phyloP scores from a whole-genome alignment of 805 yeast genomes.

The Clavispora fructus region DNA sequence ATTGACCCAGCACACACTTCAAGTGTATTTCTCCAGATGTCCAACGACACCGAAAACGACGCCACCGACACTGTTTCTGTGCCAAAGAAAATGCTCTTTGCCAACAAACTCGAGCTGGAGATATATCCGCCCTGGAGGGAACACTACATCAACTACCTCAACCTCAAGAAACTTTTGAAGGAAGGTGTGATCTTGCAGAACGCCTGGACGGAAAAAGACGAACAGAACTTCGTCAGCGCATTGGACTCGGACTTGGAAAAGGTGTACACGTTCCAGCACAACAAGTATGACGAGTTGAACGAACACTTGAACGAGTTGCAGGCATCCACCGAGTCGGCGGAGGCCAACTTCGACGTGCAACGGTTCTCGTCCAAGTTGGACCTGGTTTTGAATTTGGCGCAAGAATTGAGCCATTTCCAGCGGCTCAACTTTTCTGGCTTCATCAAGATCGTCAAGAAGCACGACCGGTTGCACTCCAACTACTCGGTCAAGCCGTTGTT shows the following conservation, averaged over 20 bases:
- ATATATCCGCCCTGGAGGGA: constrained; percentile 85
- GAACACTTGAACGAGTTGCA: constrained; percentile 63
- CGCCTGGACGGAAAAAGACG: constrained; percentile 68
- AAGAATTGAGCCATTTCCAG: constrained; percentile 84
- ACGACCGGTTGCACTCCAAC: constrained; percentile 81
- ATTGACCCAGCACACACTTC: neutral
- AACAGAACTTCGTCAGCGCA: constrained; percentile 58
- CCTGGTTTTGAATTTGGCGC: constrained; percentile 65
- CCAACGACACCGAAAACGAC: constrained; percentile 2
- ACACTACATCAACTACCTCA: constrained; percentile 62
- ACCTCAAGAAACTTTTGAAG: constrained; percentile 60
- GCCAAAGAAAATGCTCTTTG: constrained; percentile 64
- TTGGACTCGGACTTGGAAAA: constrained; percentile 70
- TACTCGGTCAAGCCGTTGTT: constrained; percentile 88
- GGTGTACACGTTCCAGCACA: constrained; percentile 66
- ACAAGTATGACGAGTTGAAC: constrained; percentile 65
- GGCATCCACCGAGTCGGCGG: constrained; percentile 39
- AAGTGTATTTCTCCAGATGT: neutral
- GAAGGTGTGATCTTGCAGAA: constrained; percentile 51
- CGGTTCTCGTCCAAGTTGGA: constrained; percentile 68
- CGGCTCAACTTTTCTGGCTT: constrained; percentile 93
- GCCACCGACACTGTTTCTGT: neutral
- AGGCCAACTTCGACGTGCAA: constrained; percentile 47
- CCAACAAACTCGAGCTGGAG: constrained; percentile 76
- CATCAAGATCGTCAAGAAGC: constrained; percentile 90